A percentile compares a stretch with the other conserved stretches of the same genome.
Evolutionary conservation across 1,284 basidiomycete genomes (phyloP).

Genomic region (Ustilago tritici): DNA sequence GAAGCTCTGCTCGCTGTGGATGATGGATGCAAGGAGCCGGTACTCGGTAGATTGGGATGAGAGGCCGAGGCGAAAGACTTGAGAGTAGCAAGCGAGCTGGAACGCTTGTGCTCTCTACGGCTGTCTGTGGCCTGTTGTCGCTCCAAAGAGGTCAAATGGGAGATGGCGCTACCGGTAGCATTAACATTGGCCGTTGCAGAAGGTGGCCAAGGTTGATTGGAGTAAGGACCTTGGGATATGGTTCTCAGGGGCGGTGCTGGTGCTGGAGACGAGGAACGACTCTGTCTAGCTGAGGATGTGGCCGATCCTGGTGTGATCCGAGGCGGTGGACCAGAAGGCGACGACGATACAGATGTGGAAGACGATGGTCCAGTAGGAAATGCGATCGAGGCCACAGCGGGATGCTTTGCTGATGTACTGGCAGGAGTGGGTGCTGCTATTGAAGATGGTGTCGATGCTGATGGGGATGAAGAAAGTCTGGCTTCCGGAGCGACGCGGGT

Average conservation of each 20-base stretch:
- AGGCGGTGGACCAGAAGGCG: neutral
- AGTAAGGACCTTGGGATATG: constrained; percentile 28
- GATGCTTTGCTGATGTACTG: constrained; percentile 14
- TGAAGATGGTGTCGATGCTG: constrained; percentile 10
- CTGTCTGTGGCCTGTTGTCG: constrained; percentile 35
- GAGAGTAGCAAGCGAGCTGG: constrained; percentile 42
- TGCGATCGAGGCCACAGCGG: constrained; percentile 13
- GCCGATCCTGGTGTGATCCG: constrained; percentile 17
- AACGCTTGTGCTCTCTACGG: constrained; percentile 32
- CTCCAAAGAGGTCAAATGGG: constrained; percentile 30
- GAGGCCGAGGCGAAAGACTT: constrained; percentile 28
- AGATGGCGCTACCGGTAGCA: constrained; percentile 38
- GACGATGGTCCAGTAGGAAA: constrained; percentile 16
- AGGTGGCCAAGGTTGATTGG: constrained; percentile 16
- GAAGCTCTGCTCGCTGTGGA: constrained; percentile 4
- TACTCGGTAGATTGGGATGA: constrained; percentile 14
- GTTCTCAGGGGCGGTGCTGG: constrained; percentile 42
- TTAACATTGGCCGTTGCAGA: constrained; percentile 40
- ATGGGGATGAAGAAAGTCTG: constrained; percentile 7
- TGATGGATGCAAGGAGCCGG: neutral
- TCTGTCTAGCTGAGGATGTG: constrained; percentile 24
- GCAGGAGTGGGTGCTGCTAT: constrained; percentile 6
- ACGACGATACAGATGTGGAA: constrained; percentile 10
- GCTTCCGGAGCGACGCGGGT: constrained; percentile 9
- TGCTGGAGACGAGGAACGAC: constrained; percentile 41